These are phyloP conservation scores for Lentithecium fluviatile DNA, from an alignment of 495 filamentous ascomycete species.

Conservation along the genomic window DNA sequence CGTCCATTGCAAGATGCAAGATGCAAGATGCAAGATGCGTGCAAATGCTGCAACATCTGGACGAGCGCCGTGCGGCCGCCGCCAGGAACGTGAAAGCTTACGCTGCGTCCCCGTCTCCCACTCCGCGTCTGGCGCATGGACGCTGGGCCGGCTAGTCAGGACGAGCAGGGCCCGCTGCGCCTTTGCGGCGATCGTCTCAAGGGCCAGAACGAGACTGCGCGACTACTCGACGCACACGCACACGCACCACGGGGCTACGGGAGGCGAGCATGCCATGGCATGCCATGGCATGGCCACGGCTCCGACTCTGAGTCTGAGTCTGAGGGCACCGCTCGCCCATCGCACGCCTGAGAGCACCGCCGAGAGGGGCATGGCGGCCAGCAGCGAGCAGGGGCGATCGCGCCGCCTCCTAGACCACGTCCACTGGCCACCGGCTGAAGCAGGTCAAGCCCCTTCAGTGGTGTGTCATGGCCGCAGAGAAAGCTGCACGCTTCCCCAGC, in stretches of 20 bases:
- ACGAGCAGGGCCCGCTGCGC: neutral
- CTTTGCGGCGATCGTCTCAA: conserved; percentile 29
- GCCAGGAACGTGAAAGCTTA: neutral
- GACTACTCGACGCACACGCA: too few species aligned
- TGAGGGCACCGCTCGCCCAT: too few species aligned
- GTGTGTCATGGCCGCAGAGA: conserved; percentile 31
- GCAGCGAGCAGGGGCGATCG: conserved; percentile 19
- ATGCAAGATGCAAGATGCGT: too few species aligned
- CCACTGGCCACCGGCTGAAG: conserved; percentile 14
- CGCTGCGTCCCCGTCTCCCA: neutral
- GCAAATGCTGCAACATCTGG: too few species aligned
- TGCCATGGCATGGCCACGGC: too few species aligned
- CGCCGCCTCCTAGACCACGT: conserved; percentile 11
- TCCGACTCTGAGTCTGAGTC: too few species aligned
- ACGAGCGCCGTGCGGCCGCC: too few species aligned
- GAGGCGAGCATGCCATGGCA: too few species aligned
- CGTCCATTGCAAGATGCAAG: too few species aligned
- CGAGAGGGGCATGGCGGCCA: conserved; percentile 9
- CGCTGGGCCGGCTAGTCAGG: neutral
- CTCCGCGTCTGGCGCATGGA: neutral
- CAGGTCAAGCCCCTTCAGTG: conserved; percentile 28
- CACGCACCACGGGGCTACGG: too few species aligned
- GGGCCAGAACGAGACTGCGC: too few species aligned
- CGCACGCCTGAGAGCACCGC: conserved; percentile 13
- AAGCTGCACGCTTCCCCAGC: conserved; percentile 10